These are phyloP conservation scores for Phalaenopsis aphrodite DNA, from an alignment of 106 monocot genomes.

Conservation along the genomic window DNA sequence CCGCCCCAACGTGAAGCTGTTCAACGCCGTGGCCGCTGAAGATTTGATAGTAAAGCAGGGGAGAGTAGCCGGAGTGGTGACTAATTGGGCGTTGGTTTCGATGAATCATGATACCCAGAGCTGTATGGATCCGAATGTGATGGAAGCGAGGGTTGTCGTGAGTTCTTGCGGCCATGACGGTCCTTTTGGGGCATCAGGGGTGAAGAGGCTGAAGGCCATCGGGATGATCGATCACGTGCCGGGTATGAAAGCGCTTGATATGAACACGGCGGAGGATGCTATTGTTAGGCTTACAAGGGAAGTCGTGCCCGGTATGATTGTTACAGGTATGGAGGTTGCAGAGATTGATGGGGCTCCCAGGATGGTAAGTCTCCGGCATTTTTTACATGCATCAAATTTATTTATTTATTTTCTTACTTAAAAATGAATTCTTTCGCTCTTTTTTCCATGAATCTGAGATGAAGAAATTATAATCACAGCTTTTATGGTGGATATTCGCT, in stretches of 20 bases:
- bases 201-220: slow-evolving; percentile 76
- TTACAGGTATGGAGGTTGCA: slow-evolving; percentile 98
- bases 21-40: slow-evolving; percentile 93
- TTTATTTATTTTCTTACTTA: too few species aligned
- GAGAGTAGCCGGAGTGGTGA: slow-evolving; percentile 78
- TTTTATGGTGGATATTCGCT: too few species aligned
- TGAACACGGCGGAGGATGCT: slow-evolving; percentile 94
- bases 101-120: slow-evolving; percentile 97
- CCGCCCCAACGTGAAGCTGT: slow-evolving; percentile 92
- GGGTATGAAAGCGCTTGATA: slow-evolving; percentile 92
- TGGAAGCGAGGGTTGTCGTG: slow-evolving; percentile 91
- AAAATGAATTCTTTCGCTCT: too few species aligned
- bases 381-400: too few species aligned
- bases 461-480: too few species aligned
- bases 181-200: slow-evolving; percentile 88
- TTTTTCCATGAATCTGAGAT: too few species aligned
- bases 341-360: slow-evolving; percentile 90
- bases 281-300: slow-evolving; percentile 80
- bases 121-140: slow-evolving; percentile 95
- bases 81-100: slow-evolving; percentile 94
- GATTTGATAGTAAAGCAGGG: slow-evolving; percentile 86
- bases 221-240: slow-evolving; percentile 83
- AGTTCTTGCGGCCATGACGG: slow-evolving; percentile 96
- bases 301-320: slow-evolving; percentile 92
- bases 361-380: slow-evolving; percentile 37